Percentiles rank a stretch among this genome's conserved stretches.
phyloP scores from a whole-genome alignment of 2,329 filamentous ascomycete genomes.

The Penicillium freii region DNA sequence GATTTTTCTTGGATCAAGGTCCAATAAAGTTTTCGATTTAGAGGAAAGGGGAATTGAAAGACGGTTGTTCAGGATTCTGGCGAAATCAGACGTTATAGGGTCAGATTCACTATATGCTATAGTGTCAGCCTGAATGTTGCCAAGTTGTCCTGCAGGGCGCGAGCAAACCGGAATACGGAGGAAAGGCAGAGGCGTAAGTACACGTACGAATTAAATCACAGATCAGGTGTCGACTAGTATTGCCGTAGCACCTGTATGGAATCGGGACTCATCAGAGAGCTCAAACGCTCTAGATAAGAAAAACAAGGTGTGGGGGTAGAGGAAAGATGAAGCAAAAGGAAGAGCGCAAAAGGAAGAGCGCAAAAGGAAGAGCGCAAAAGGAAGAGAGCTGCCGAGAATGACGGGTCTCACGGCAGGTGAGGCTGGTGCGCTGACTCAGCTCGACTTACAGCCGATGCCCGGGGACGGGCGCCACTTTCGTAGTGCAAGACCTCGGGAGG shows the following conservation, averaged over 20 bases:
- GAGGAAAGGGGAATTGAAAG: constrained; percentile 1
- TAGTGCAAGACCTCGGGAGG: not conserved
- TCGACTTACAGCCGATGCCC: constrained; percentile 18
- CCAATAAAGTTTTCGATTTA: constrained; percentile 9
- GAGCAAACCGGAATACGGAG: constrained; percentile 24
- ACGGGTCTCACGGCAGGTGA: constrained; percentile 14
- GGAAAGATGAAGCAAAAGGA: constrained; percentile 18
- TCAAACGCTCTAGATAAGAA: constrained; percentile 31
- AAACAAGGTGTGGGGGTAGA: constrained; percentile 15
- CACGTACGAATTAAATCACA: constrained; percentile 17
- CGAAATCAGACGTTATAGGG: constrained; percentile 5
- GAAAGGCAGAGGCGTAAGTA: constrained; percentile 28
- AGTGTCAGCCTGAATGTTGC: constrained; percentile 15
- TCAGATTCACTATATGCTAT: constrained; percentile 1
- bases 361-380: constrained; percentile 16
- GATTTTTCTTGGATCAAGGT: constrained; percentile 27
- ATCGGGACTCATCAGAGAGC: constrained; percentile 43
- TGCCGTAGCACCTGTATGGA: constrained; percentile 42
- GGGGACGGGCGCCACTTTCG: not conserved
- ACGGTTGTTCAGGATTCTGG: constrained; percentile 1
- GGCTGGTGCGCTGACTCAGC: constrained; percentile 28
- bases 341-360: constrained; percentile 13
- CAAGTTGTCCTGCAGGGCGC: constrained; percentile 18
- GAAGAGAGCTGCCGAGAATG: constrained; percentile 17
- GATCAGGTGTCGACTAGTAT: constrained; percentile 42